Conservation (phyloP, 768 basidiomycete species). For the Agrocybe pediades region DNA sequence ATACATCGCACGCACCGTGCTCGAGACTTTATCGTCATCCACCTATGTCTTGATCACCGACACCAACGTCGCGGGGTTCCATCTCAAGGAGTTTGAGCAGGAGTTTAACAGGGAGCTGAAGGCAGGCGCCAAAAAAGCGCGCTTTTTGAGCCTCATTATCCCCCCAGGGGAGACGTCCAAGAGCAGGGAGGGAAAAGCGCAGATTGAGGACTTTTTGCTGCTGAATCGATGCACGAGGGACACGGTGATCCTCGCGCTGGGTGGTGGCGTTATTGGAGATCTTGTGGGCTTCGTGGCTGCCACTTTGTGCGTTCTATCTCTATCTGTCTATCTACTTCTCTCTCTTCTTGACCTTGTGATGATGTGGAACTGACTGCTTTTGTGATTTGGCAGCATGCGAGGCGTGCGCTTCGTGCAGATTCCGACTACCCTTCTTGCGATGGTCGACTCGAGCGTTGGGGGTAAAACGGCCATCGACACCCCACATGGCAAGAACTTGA, state of each 20-base stretch:
- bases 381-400: too few species aligned
- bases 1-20: slow-evolving; percentile 79
- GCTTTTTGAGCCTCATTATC: slow-evolving; percentile 80
- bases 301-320: slow-evolving; percentile 80
- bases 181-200: slow-evolving; percentile 87
- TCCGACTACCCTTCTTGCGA: slow-evolving; percentile 93
- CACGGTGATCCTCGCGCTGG: slow-evolving; percentile 90
- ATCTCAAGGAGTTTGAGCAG: slow-evolving; percentile 66
- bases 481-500: slow-evolving; percentile 96
- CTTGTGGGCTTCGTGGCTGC: slow-evolving; percentile 96
- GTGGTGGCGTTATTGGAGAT: slow-evolving; percentile 97
- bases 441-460: slow-evolving; percentile 98
- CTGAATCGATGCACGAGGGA: slow-evolving; percentile 89
- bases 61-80: slow-evolving; percentile 81
- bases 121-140: slow-evolving; percentile 37
- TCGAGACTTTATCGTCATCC: slow-evolving; percentile 71
- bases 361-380: too few species aligned
- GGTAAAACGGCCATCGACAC: slow-evolving; percentile 99
- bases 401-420: slow-evolving; percentile 95
- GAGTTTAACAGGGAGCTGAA: slow-evolving; percentile 53
- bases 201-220: slow-evolving; percentile 92
- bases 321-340: too few species aligned
- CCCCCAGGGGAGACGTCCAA: slow-evolving; percentile 94
- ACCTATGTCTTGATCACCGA: slow-evolving; percentile 94
- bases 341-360: too few species aligned